Percentiles rank a stretch among this genome's conserved stretches.
Conservation (phyloP, 2,329 filamentous ascomycete genomes). For the Falciphora oryzae region DNA sequence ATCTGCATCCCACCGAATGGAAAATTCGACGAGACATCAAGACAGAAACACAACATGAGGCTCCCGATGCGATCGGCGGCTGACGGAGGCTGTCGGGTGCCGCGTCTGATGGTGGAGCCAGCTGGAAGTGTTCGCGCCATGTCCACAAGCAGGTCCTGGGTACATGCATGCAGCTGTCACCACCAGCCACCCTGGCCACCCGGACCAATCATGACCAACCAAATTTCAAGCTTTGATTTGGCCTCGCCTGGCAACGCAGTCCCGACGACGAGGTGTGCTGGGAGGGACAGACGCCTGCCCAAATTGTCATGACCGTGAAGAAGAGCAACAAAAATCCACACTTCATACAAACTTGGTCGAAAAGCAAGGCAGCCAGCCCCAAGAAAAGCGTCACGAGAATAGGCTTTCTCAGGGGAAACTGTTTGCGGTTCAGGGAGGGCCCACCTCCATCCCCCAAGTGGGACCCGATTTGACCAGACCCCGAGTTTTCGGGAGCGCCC, state of each 20-base stretch:
- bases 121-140: background rate
- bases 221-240: background rate
- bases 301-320: too few species aligned
- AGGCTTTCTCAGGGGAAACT: background rate
- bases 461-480: background rate
- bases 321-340: too few species aligned
- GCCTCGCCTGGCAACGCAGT: background rate
- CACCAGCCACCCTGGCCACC: background rate
- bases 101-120: background rate
- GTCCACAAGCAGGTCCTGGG: background rate
- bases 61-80: background rate
- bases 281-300: background rate
- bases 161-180: slow-evolving; percentile 1
- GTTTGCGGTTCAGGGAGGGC: background rate
- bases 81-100: background rate
- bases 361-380: background rate
- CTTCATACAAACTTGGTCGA: background rate
- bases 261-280: background rate
- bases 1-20: too few species aligned
- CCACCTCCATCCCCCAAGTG: background rate
- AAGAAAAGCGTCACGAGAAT: background rate
- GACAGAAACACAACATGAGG: background rate
- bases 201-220: background rate
- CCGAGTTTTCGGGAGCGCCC: background rate
- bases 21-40: too few species aligned